phyloP scores from a whole-genome alignment of 257 asterid genomes.

The Ilex asprella region DNA sequence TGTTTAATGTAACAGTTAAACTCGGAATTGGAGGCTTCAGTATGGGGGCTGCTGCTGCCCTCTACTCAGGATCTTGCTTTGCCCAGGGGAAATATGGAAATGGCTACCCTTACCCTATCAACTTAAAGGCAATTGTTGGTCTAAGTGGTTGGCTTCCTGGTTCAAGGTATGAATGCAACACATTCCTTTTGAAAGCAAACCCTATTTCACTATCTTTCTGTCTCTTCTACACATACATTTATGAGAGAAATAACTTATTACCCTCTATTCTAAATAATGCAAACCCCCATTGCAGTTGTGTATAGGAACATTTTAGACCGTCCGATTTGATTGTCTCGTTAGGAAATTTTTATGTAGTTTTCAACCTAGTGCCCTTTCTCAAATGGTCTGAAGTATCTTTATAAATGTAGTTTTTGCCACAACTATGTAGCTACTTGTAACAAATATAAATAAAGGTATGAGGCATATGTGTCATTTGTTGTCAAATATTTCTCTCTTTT shows the following conservation, averaged over 20 bases:
- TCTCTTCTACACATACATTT: too few relatives aligned
- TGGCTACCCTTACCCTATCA: constrained; percentile 73
- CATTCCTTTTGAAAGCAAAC: constrained; percentile 9
- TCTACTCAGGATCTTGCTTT: constrained; percentile 88
- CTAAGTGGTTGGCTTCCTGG: constrained; percentile 98
- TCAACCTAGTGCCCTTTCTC: not conserved
- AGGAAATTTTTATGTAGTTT: not conserved
- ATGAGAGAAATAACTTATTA: too few relatives aligned
- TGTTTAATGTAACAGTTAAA: constrained; percentile 42
- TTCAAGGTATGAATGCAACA: constrained; percentile 49
- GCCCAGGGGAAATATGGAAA: constrained; percentile 78
- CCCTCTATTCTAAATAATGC: too few relatives aligned
- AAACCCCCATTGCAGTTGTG: not conserved
- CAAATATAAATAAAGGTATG: not conserved
- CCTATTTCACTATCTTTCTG: not conserved
- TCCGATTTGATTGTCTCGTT: not conserved
- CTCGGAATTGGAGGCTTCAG: constrained; percentile 97
- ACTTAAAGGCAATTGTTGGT: constrained; percentile 68
- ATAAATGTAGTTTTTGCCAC: not conserved
- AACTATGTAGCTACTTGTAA: not conserved
- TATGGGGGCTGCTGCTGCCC: constrained; percentile 93
- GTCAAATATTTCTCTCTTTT: not conserved
- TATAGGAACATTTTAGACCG: not conserved
- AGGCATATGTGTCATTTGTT: not conserved
- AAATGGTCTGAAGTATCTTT: not conserved